Evolutionary conservation across 495 filamentous ascomycete species (phyloP).

Genomic region (Friedmanniomyces endolithicus): DNA sequence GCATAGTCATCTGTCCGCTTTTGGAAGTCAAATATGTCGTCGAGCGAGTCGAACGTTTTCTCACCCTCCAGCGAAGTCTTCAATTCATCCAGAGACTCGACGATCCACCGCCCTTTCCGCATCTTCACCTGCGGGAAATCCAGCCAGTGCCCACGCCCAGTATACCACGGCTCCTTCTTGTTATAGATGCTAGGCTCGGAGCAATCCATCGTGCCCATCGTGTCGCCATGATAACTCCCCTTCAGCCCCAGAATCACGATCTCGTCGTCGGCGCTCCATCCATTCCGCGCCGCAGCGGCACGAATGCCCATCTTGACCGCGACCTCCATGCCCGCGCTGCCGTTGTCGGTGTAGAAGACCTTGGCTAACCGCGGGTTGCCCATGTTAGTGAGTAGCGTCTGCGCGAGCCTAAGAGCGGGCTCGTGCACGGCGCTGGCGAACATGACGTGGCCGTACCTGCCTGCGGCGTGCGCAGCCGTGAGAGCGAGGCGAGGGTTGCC

Average conservation of each 20-base stretch:
- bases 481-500: slow-evolving; percentile 54
- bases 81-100: slow-evolving; percentile 42
- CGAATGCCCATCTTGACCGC: slow-evolving; percentile 68
- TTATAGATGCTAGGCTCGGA: slow-evolving; percentile 61
- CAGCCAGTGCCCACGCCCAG: slow-evolving; percentile 59
- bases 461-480: slow-evolving; percentile 62
- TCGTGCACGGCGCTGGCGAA: slow-evolving; percentile 62
- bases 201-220: slow-evolving; percentile 70
- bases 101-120: slow-evolving; percentile 47
- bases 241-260: slow-evolving; percentile 58
- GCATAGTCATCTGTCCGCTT: slow-evolving; percentile 29
- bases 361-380: slow-evolving; percentile 48
- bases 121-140: slow-evolving; percentile 58
- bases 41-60: slow-evolving; percentile 38
- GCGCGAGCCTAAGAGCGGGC: slow-evolving; percentile 53
- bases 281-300: slow-evolving; percentile 42
- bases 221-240: slow-evolving; percentile 70
- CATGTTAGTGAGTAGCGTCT: slow-evolving; percentile 42
- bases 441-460: slow-evolving; percentile 79
- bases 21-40: slow-evolving; percentile 50
- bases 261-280: slow-evolving; percentile 44
- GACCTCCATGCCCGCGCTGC: slow-evolving; percentile 67
- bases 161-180: slow-evolving; percentile 69
- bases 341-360: slow-evolving; percentile 70
- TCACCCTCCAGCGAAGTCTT: slow-evolving; percentile 35